phyloP scores from a whole-genome alignment of 2,329 filamentous ascomycete species.

The Sarocladiaceae sp. region DNA sequence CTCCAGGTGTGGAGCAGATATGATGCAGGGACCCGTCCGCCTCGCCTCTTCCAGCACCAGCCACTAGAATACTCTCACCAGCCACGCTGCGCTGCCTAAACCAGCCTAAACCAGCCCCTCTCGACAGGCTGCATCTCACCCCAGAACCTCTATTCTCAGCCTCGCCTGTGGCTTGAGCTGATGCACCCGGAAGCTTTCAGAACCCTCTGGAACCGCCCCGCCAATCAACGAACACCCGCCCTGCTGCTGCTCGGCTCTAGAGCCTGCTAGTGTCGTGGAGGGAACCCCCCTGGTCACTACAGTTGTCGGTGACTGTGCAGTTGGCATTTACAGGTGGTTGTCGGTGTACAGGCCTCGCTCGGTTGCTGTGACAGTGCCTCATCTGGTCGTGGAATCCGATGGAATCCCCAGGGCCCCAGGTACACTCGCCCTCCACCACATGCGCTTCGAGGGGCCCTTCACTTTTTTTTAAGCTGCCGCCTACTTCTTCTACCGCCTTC shows the following conservation, averaged over 20 bases:
- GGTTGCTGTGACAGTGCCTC: constrained; percentile 10
- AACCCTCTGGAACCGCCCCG: constrained; percentile 19
- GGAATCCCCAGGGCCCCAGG: constrained; percentile 31
- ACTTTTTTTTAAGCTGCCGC: constrained; percentile 29
- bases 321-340: background rate
- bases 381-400: constrained; percentile 42
- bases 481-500: constrained; percentile 12
- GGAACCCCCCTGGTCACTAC: background rate
- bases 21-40: constrained; percentile 7
- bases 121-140: background rate
- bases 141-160: background rate
- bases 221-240: constrained; percentile 19
- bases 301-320: constrained; percentile 3
- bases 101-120: too few relatives aligned
- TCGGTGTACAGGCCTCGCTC: constrained; percentile 5
- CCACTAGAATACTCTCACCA: background rate
- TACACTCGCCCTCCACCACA: constrained; percentile 18
- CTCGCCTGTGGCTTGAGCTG: constrained; percentile 1
- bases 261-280: constrained; percentile 3
- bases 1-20: background rate
- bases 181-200: constrained; percentile 12
- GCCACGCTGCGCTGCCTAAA: too few relatives aligned
- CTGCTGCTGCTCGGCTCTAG: background rate
- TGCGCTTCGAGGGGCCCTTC: constrained; percentile 21
- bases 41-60: constrained; percentile 4